Percentiles rank a stretch among this genome's conserved stretches.
Conservation (phyloP, 495 filamentous ascomycete species). For the Penicillium waksmanii region DNA sequence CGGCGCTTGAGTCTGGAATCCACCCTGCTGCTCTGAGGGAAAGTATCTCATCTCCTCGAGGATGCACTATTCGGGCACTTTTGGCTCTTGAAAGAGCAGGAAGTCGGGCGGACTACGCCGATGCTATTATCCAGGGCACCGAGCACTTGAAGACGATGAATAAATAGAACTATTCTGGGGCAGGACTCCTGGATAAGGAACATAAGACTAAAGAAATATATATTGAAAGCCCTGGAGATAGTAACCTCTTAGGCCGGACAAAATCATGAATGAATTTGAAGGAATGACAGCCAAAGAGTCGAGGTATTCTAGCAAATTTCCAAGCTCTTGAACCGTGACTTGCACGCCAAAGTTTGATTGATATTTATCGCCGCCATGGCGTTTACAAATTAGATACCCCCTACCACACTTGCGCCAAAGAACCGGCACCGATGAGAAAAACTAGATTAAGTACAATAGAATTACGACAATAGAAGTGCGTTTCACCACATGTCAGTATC, state of each 20-base stretch:
- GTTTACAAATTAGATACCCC: background rate
- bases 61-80: slow-evolving; percentile 41
- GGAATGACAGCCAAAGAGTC: too few relatives aligned
- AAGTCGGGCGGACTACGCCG: slow-evolving; percentile 30
- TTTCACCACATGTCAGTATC: slow-evolving; percentile 61
- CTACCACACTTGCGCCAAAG: background rate
- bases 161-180: slow-evolving; percentile 12
- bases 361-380: background rate
- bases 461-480: background rate
- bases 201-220: too few relatives aligned
- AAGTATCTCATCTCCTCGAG: slow-evolving; percentile 42
- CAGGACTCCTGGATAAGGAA: too few relatives aligned
- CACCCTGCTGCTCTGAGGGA: slow-evolving; percentile 40
- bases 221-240: too few relatives aligned
- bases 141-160: slow-evolving; percentile 26
- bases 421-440: background rate
- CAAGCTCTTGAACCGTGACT: background rate
- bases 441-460: background rate
- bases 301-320: too few relatives aligned
- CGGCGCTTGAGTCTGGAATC: slow-evolving; percentile 33
- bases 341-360: background rate
- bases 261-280: too few relatives aligned
- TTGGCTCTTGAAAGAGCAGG: slow-evolving; percentile 38
- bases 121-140: slow-evolving; percentile 30
- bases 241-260: too few relatives aligned